These are phyloP conservation scores for Fraxinus xanthoxyloides DNA, from an alignment of 305 asterid genomes.

Conservation along the genomic window DNA sequence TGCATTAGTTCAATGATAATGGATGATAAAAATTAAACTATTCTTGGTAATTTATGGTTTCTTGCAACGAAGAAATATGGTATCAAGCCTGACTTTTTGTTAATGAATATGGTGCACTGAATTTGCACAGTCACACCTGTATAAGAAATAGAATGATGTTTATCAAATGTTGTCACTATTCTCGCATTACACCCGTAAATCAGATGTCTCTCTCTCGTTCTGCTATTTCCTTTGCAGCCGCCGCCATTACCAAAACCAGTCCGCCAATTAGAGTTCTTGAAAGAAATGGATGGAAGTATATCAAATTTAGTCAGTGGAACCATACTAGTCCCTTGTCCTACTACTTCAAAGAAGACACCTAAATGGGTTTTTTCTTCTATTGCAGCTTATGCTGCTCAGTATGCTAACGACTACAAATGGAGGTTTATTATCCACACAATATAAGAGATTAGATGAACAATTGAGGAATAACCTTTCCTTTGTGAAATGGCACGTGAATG, in stretches of 20 bases:
- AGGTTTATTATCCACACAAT: conserved; percentile 64
- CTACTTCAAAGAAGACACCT: neutral
- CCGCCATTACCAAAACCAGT: neutral
- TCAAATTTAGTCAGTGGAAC: neutral
- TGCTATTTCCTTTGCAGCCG: neutral
- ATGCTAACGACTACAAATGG: conserved; percentile 84
- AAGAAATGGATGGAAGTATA: neutral
- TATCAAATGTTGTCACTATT: neutral
- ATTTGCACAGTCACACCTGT: neutral
- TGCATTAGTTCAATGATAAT: neutral
- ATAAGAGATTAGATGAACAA: conserved; percentile 70
- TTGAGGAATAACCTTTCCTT: conserved; percentile 32
- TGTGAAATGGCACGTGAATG: conserved; percentile 65
- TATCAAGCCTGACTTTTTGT: neutral
- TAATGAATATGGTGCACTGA: neutral
- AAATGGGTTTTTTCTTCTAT: neutral
- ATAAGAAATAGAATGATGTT: neutral
- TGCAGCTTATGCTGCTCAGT: conserved; percentile 65
- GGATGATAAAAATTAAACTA: neutral
- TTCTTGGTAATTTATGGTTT: neutral
- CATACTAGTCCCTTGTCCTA: neutral
- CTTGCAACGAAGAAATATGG: neutral
- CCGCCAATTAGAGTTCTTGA: neutral
- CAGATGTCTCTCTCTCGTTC: neutral
- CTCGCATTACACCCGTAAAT: neutral